Conservation (phyloP, 352 stramenopile species). For the Thalassiosira livingstoniorum region DNA sequence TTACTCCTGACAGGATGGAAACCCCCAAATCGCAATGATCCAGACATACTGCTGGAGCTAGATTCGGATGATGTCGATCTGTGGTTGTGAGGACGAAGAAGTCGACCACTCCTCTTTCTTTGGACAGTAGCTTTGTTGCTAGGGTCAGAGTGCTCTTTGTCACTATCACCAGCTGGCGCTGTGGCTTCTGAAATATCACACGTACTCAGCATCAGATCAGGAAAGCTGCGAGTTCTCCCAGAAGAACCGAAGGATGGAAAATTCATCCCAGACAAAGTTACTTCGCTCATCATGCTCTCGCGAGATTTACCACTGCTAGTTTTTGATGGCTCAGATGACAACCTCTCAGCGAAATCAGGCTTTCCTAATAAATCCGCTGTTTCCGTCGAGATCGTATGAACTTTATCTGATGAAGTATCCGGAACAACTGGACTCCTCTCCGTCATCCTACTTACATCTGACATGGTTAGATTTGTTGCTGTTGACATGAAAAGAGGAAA, state of each 20-base stretch:
- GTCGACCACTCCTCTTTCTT: constrained; percentile 23
- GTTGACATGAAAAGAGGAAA: constrained; percentile 40
- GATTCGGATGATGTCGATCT: constrained; percentile 43
- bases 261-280: constrained; percentile 38
- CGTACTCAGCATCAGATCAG: constrained; percentile 53
- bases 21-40: constrained; percentile 38
- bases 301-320: constrained; percentile 35
- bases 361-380: background rate
- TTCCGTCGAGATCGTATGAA: background rate
- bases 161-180: constrained; percentile 9
- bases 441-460: constrained; percentile 47
- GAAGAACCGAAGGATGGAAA: constrained; percentile 18
- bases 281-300: constrained; percentile 40
- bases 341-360: constrained; percentile 3
- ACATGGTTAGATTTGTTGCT: constrained; percentile 56
- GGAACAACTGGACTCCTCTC: background rate
- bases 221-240: constrained; percentile 52
- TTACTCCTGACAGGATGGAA: constrained; percentile 50
- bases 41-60: constrained; percentile 30
- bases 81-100: constrained; percentile 22
- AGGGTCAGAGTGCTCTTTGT: constrained; percentile 15
- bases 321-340: constrained; percentile 1
- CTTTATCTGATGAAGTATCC: background rate
- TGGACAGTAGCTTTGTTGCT: background rate
- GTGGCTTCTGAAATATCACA: constrained; percentile 15